These are phyloP conservation scores for Piloderma croceum DNA, from an alignment of 768 basidiomycete species.

Conservation along the genomic window DNA sequence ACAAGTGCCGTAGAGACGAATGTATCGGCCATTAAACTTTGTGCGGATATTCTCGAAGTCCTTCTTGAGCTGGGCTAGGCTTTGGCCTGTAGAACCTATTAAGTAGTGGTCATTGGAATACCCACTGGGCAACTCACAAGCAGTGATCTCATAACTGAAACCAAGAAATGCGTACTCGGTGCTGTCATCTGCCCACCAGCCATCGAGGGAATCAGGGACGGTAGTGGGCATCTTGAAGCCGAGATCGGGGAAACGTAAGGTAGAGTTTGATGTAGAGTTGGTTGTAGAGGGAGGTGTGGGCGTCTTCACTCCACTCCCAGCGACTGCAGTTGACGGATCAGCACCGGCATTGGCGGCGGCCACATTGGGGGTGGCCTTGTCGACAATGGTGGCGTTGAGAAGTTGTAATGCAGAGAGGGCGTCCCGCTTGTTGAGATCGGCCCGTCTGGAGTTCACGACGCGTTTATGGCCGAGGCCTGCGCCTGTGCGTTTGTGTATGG, in stretches of 20 bases:
- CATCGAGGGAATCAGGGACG: background rate
- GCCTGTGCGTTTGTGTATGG: no score
- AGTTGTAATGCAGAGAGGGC: no score
- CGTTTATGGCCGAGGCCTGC: no score
- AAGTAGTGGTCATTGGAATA: slow-evolving; percentile 2
- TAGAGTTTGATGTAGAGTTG: no score
- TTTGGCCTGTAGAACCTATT: slow-evolving; percentile 45
- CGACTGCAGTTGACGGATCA: no score
- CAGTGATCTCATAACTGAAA: slow-evolving; percentile 69
- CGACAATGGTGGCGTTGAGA: no score
- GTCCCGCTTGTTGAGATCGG: no score
- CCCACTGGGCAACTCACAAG: slow-evolving; percentile 37
- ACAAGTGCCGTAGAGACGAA: slow-evolving; percentile 30
- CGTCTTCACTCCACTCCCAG: no score
- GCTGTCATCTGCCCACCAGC: slow-evolving; percentile 46
- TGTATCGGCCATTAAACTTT: slow-evolving; percentile 58
- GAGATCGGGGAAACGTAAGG: slow-evolving; percentile 4
- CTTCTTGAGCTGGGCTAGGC: slow-evolving; percentile 36
- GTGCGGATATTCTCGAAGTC: slow-evolving; percentile 60
- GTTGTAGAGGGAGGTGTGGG: no score
- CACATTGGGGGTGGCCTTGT: no score
- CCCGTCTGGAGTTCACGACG: no score
- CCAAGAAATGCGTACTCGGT: slow-evolving; percentile 75
- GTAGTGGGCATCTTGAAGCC: slow-evolving; percentile 1
- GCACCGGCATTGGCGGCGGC: no score